Base-by-base conservation (phyloP, 345 rosid genomes). In the Eucalyptus curtisii region DNA sequence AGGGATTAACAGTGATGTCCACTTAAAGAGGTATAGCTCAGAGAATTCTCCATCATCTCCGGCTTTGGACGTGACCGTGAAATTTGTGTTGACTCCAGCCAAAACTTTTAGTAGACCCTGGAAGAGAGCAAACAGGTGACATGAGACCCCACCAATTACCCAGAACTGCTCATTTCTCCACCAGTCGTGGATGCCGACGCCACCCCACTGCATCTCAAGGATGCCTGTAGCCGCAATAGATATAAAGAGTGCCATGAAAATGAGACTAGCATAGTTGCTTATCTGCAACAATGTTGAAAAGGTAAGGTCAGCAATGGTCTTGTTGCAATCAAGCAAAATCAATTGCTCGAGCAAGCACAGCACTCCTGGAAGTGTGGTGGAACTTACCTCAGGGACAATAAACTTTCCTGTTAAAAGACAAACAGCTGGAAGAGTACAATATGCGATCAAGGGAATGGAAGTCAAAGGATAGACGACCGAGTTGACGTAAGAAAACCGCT, bases 131-230 rank as follows among this genome's bases (percentile, higher is more conserved):
- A 94, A 95, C 7, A 95, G 90, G 80, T 95, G 97, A 2, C 95
- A 91, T 22, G 97, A 95, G 48, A 88, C 94, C 49, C 96, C 97
- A 9, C 97, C 95, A 87, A 95, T 95, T 85, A 95, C 96, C 97
- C 97, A 95, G 68, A 95, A 95, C 92, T 95, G 97, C 92, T 94
- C 95, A 12, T 95, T 94, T 89, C 96, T 93, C 97, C 97, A 95
- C 96, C 96, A 95, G 91, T 95, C 95, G 61, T 95, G 92, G 88
- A 95, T 94, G 50, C 95, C 97, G 33, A 95, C 97, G 7, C 95
- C 94, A 86, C 97, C 97, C 97, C 97, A 95, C 89, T 92, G 96
- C 97, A 95, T 94, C 89, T 95, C 97, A 1, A 94, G 91, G 89
- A 93, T 92, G 85, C 95, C 81, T 4, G 97, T 94, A n/a, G 95